Conservation (phyloP, 768 basidiomycete genomes). For the Crepidotus variabilis region DNA sequence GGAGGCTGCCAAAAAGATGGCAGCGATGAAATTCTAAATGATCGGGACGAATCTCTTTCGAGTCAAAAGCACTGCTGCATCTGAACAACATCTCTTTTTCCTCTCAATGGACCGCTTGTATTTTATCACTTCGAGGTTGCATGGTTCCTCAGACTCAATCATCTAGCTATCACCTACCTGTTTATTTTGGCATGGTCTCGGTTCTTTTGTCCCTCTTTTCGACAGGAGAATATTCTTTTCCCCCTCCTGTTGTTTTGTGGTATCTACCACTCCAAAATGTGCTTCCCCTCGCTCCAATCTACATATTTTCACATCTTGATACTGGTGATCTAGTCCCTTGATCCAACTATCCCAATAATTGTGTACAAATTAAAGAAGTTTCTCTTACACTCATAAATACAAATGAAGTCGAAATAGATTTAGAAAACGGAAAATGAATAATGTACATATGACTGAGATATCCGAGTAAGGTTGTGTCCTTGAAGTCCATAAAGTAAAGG, state of each 20-base stretch:
- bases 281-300: not conserved
- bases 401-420: too few species aligned
- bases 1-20: slow-evolving; percentile 15
- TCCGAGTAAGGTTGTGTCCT: too few species aligned
- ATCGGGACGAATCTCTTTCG: too few species aligned
- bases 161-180: not conserved
- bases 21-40: slow-evolving; percentile 1
- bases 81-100: slow-evolving; percentile 1
- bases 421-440: too few species aligned
- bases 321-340: not conserved
- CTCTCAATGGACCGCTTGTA: not conserved
- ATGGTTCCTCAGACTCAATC: not conserved
- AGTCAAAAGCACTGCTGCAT: too few species aligned
- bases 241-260: slow-evolving; percentile 1
- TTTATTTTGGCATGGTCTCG: slow-evolving; percentile 1
- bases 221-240: slow-evolving; percentile 3
- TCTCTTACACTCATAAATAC: too few species aligned
- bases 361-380: too few species aligned
- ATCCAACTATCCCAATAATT: not conserved
- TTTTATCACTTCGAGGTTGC: not conserved
- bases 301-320: too few species aligned
- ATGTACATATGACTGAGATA: too few species aligned
- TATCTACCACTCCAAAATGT: not conserved
- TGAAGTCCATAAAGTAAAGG: too few species aligned
- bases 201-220: not conserved